These are phyloP conservation scores for Saccharomycopsis lassenensis DNA, from an alignment of 805 yeast species.

Conservation along the genomic window DNA sequence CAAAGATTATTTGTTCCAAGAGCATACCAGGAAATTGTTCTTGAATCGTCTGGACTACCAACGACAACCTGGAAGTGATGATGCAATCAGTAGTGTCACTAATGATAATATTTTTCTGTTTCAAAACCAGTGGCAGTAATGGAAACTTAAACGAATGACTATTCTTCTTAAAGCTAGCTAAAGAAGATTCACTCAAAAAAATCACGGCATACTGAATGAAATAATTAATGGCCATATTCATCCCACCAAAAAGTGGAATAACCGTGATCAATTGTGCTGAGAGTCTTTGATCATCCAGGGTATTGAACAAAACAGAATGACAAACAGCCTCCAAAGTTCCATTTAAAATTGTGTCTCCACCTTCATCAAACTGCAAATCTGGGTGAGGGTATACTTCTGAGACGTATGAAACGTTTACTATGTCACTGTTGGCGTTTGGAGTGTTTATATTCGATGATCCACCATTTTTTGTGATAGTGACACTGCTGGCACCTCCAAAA, in stretches of 20 bases:
- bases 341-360: slow-evolving; percentile 33
- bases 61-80: slow-evolving; percentile 40
- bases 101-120: slow-evolving; percentile 20
- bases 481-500: too few relatives aligned
- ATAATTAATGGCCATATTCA: slow-evolving; percentile 31
- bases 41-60: slow-evolving; percentile 44
- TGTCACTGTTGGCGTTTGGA: neutral
- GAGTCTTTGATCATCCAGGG: slow-evolving; percentile 29
- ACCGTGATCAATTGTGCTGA: slow-evolving; percentile 35
- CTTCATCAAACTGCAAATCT: slow-evolving; percentile 38
- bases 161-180: slow-evolving; percentile 6
- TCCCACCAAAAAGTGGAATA: slow-evolving; percentile 45
- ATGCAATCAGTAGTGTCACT: slow-evolving; percentile 27
- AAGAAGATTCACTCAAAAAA: slow-evolving; percentile 20
- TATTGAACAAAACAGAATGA: slow-evolving; percentile 57
- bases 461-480: neutral
- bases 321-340: slow-evolving; percentile 65
- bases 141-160: slow-evolving; percentile 15
- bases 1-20: slow-evolving; percentile 50
- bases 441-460: neutral
- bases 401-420: slow-evolving; percentile 24
- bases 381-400: slow-evolving; percentile 52
- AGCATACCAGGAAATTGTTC: slow-evolving; percentile 59
- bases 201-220: slow-evolving; percentile 33
- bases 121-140: slow-evolving; percentile 16